A percentile compares a stretch with the other conserved stretches of the same genome.
Evolutionary conservation across 2,329 filamentous ascomycete species (phyloP).

Genomic region (Neocucurbitaria cava): DNA sequence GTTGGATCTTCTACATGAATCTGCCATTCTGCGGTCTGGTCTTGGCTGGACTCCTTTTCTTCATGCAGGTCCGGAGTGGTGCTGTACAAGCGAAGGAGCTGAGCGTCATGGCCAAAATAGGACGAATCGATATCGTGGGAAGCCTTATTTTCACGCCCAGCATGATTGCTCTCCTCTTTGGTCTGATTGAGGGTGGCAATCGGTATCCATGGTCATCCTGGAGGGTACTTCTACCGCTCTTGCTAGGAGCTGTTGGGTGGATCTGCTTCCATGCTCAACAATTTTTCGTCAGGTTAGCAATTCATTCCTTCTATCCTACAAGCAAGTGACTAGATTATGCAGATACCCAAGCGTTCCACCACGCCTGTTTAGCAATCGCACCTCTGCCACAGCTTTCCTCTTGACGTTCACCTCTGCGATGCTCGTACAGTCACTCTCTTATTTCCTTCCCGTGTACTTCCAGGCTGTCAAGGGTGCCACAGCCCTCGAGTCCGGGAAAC

Average conservation of each 20-base stretch:
- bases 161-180: conserved; percentile 48
- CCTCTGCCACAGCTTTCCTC: conserved; percentile 6
- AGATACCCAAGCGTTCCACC: conserved; percentile 7
- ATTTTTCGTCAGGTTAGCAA: conserved; percentile 17
- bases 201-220: conserved; percentile 51
- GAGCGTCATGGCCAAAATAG: conserved; percentile 1
- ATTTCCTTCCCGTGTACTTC: conserved; percentile 23
- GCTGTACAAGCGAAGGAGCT: background rate
- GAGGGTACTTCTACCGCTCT: conserved; percentile 51
- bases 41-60: conserved; percentile 7
- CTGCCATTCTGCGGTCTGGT: conserved; percentile 27
- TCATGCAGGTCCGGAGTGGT: conserved; percentile 47
- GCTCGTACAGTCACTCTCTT: conserved; percentile 6
- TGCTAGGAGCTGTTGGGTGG: conserved; percentile 52
- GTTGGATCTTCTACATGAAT: conserved; percentile 52
- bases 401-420: conserved; percentile 13
- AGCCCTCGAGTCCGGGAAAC: conserved; percentile 6
- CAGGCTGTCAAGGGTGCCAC: conserved; percentile 6
- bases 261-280: conserved; percentile 47
- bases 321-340: no score
- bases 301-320: no score
- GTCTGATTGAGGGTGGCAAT: conserved; percentile 53
- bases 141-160: conserved; percentile 50
- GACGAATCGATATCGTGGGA: conserved; percentile 49
- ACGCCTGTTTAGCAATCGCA: conserved; percentile 19